Evolutionary conservation across 2,329 filamentous ascomycete species (phyloP).

Genomic region (Huntiella savannae): DNA sequence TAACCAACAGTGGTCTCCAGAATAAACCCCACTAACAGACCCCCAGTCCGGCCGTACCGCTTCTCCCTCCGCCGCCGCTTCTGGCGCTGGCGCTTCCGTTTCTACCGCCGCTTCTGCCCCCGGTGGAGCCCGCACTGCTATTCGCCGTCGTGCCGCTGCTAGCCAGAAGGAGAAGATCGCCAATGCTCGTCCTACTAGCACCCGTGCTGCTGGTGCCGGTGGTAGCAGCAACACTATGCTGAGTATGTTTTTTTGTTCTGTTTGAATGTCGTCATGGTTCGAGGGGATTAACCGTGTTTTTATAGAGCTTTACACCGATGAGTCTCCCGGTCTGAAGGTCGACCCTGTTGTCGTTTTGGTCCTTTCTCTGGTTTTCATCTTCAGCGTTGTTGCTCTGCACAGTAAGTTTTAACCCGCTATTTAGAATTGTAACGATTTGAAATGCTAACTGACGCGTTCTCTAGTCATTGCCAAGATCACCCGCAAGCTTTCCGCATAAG

Average conservation of each 20-base stretch:
- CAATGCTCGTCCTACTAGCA: constrained; percentile 83
- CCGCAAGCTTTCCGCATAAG: constrained; percentile 58
- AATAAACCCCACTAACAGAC: background rate
- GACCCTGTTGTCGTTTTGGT: constrained; percentile 95
- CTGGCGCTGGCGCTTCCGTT: constrained; percentile 51
- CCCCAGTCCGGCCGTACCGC: constrained; percentile 24
- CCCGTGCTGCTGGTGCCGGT: constrained; percentile 79
- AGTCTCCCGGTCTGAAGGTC: constrained; percentile 91
- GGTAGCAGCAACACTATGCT: constrained; percentile 97
- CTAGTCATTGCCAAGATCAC: constrained; percentile 90
- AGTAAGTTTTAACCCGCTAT: constrained; percentile 38
- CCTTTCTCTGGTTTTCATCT: constrained; percentile 93
- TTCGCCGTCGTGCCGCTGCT: constrained; percentile 84
- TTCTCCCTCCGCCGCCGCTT: constrained; percentile 38
- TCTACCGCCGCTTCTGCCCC: constrained; percentile 59
- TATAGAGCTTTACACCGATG: constrained; percentile 84
- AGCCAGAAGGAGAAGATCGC: constrained; percentile 95
- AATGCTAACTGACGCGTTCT: constrained; percentile 11
- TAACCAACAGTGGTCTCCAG: too few relatives aligned
- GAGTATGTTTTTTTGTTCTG: constrained; percentile 38
- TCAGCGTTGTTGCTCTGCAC: constrained; percentile 92
- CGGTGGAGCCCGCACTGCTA: constrained; percentile 84
- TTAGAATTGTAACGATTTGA: background rate
- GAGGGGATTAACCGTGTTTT: background rate
- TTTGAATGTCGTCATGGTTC: background rate